phyloP scores from a whole-genome alignment of 164 flowering plant species.

The Vitis labrusca region DNA sequence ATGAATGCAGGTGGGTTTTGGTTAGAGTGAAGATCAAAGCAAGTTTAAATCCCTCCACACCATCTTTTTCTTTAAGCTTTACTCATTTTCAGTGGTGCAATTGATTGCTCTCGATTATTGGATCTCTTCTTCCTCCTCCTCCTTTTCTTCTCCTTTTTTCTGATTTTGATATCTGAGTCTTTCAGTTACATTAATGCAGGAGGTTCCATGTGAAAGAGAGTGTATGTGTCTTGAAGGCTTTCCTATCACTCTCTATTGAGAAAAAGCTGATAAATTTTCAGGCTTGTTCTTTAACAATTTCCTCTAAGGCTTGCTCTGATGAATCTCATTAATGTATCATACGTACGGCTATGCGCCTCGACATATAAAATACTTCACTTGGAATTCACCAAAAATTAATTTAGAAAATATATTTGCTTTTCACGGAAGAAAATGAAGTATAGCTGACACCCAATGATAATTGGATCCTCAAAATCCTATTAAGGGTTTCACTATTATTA shows the following conservation, averaged over 20 bases:
- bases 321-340: slow-evolving; percentile 28
- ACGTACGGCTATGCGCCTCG: slow-evolving; percentile 22
- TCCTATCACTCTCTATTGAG: slow-evolving; percentile 6
- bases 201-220: slow-evolving; percentile 14
- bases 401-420: background rate
- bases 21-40: slow-evolving; percentile 25
- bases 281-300: slow-evolving; percentile 29
- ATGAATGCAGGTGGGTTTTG: slow-evolving; percentile 49
- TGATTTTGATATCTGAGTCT: slow-evolving; percentile 15
- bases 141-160: slow-evolving; percentile 5
- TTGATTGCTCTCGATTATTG: slow-evolving; percentile 17
- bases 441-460: slow-evolving; percentile 27
- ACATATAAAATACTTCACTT: background rate
- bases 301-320: slow-evolving; percentile 33
- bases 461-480: slow-evolving; percentile 17
- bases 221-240: slow-evolving; percentile 8
- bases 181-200: slow-evolving; percentile 33
- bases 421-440: slow-evolving; percentile 6
- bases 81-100: slow-evolving; percentile 17
- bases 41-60: slow-evolving; percentile 15
- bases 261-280: slow-evolving; percentile 29
- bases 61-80: slow-evolving; percentile 3
- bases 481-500: slow-evolving; percentile 2
- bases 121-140: slow-evolving; percentile 9
- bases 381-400: background rate